Evolutionary conservation across 805 yeast genomes (phyloP).

Genomic region (Saccharomycopsis fodiens): DNA sequence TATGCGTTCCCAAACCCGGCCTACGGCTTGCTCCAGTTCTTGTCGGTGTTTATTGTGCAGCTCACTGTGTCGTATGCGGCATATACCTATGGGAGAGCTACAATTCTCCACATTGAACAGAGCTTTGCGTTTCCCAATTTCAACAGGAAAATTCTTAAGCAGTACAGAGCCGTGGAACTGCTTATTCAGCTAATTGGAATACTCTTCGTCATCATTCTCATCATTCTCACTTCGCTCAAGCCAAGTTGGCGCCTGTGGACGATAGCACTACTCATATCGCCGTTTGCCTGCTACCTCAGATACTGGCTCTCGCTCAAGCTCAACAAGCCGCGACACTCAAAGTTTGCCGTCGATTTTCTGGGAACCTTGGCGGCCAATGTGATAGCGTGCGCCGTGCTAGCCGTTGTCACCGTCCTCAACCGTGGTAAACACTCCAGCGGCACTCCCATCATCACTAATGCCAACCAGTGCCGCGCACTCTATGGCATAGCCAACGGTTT

Average conservation of each 20-base stretch:
- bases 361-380: slow-evolving; percentile 48
- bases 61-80: slow-evolving; percentile 55
- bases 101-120: slow-evolving; percentile 28
- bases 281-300: slow-evolving; percentile 59
- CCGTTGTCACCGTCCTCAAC: slow-evolving; percentile 34
- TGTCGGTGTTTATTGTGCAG: slow-evolving; percentile 56
- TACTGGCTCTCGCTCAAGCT: slow-evolving; percentile 43
- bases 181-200: slow-evolving; percentile 13
- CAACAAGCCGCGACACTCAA: slow-evolving; percentile 41
- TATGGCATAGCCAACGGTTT: slow-evolving; percentile 55
- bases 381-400: slow-evolving; percentile 37
- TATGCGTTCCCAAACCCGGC: slow-evolving; percentile 51
- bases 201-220: slow-evolving; percentile 23
- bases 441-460: slow-evolving; percentile 26
- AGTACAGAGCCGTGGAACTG: slow-evolving; percentile 11
- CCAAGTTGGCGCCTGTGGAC: slow-evolving; percentile 60
- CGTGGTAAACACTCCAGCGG: slow-evolving; percentile 34
- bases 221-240: slow-evolving; percentile 22
- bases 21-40: slow-evolving; percentile 71
- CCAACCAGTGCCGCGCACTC: slow-evolving; percentile 42
- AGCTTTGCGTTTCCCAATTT: slow-evolving; percentile 1
- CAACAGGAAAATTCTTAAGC: neutral
- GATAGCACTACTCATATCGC: slow-evolving; percentile 57
- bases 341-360: slow-evolving; percentile 30
- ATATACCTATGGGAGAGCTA: slow-evolving; percentile 49